Evolutionary conservation across 2,329 filamentous ascomycete genomes (phyloP).

Genomic region (Emericellopsis atlantica): DNA sequence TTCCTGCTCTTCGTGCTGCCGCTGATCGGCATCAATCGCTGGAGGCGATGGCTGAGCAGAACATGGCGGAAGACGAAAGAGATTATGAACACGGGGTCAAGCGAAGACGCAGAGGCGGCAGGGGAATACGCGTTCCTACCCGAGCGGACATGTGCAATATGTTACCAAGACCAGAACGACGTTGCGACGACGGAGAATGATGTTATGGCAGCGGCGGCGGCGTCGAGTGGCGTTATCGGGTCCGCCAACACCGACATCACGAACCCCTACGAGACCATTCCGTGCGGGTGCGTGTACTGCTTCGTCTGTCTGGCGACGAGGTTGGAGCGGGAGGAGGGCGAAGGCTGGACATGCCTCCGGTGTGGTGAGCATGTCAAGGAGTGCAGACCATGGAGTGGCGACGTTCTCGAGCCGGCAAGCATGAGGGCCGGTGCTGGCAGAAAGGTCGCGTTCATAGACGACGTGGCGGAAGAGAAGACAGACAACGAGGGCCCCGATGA

Average conservation of each 20-base stretch:
- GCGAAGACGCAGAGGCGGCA: constrained; percentile 32
- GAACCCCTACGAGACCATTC: constrained; percentile 85
- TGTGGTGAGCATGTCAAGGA: constrained; percentile 76
- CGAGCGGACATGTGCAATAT: constrained; percentile 90
- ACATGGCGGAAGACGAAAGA: constrained; percentile 74
- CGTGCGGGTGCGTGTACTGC: constrained; percentile 89
- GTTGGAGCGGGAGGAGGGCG: constrained; percentile 83
- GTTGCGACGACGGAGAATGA: constrained; percentile 60
- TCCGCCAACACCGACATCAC: constrained; percentile 88
- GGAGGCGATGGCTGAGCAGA: constrained; percentile 79
- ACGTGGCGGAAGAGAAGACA: constrained; percentile 21
- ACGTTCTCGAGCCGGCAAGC: constrained; percentile 54
- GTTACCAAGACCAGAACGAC: constrained; percentile 86
- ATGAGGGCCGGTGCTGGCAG: constrained; percentile 32
- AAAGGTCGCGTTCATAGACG: constrained; percentile 50
- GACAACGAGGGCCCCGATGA: background rate
- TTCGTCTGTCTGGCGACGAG: constrained; percentile 89
- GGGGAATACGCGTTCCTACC: constrained; percentile 80
- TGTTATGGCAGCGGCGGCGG: constrained; percentile 51
- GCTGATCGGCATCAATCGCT: constrained; percentile 85
- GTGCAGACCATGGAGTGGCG: constrained; percentile 84
- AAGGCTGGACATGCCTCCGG: constrained; percentile 83
- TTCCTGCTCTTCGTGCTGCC: constrained; percentile 96
- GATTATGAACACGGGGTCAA: constrained; percentile 35
- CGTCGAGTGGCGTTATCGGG: constrained; percentile 67